Percentiles rank a stretch among this genome's conserved stretches.
These are phyloP conservation scores for Phylloporus sp. DNA, from an alignment of 768 basidiomycete genomes.

Conservation along the genomic window DNA sequence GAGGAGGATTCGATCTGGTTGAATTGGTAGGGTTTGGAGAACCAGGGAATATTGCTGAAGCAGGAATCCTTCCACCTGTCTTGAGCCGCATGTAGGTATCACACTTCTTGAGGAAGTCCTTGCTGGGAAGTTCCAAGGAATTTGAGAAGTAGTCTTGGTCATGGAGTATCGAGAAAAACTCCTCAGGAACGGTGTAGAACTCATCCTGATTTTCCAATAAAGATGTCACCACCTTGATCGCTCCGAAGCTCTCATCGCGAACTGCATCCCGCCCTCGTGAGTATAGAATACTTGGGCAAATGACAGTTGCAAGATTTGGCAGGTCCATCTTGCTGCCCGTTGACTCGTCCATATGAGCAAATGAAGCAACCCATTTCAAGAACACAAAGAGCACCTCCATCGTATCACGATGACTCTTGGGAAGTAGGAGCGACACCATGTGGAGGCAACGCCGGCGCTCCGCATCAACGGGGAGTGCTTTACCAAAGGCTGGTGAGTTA, in stretches of 20 bases:
- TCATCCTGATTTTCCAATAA: conserved; percentile 93
- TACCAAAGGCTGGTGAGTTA: conserved; percentile 10
- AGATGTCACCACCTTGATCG: conserved; percentile 80
- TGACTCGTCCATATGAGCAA: conserved; percentile 95
- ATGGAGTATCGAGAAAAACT: conserved; percentile 79
- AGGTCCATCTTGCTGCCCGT: conserved; percentile 99
- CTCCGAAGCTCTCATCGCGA: conserved; percentile 88
- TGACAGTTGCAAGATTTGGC: conserved; percentile 92
- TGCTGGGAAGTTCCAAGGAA: conserved; percentile 84
- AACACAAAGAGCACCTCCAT: conserved; percentile 98
- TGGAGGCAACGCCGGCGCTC: conserved; percentile 85
- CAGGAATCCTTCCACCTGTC: conserved; percentile 49
- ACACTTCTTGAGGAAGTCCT: conserved; percentile 94
- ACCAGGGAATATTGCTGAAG: conserved; percentile 25
- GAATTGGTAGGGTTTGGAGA: conserved; percentile 23
- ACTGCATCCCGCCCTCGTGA: conserved; percentile 80
- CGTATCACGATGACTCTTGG: conserved; percentile 93
- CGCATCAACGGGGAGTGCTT: conserved; percentile 68
- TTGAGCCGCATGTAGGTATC: conserved; percentile 84
- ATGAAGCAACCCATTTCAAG: conserved; percentile 99
- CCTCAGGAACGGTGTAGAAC: conserved; percentile 90
- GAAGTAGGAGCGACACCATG: conserved; percentile 79
- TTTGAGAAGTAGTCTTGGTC: conserved; percentile 92
- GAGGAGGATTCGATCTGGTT: conserved; percentile 31
- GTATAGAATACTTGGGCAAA: conserved; percentile 97